phyloP scores from a whole-genome alignment of 164 flowering plant genomes.

The Liriodendron chinense region DNA sequence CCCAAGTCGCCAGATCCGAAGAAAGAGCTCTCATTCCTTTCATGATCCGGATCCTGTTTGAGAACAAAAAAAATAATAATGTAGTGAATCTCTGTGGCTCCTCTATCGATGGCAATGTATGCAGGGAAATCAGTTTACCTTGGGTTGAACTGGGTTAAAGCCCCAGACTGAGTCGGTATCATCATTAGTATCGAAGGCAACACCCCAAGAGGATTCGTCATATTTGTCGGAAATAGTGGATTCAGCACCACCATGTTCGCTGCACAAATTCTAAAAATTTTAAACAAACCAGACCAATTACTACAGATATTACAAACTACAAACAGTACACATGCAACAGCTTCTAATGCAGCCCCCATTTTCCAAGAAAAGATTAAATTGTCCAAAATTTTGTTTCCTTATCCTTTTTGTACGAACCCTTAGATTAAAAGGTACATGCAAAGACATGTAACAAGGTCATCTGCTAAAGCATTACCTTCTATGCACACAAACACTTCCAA shows the following conservation, averaged over 20 bases:
- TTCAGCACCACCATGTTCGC: slow-evolving; percentile 60
- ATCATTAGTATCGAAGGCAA: slow-evolving; percentile 70
- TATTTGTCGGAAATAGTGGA: slow-evolving; percentile 55
- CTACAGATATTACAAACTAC: background rate
- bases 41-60: slow-evolving; percentile 54
- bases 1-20: slow-evolving; percentile 61
- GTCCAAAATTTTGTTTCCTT: background rate
- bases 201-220: slow-evolving; percentile 78
- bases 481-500: too few relatives aligned
- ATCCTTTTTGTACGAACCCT: background rate
- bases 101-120: too few relatives aligned
- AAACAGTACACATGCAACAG: background rate
- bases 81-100: background rate
- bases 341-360: background rate
- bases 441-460: background rate
- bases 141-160: slow-evolving; percentile 42
- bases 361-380: background rate
- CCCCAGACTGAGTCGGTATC: slow-evolving; percentile 94
- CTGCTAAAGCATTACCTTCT: too few relatives aligned
- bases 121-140: slow-evolving; percentile 38
- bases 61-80: background rate
- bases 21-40: slow-evolving; percentile 40
- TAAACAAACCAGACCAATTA: background rate
- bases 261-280: slow-evolving; percentile 25
- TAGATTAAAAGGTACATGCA: background rate